A percentile compares a stretch with the other conserved stretches of the same genome.
Conservation (phyloP, 140 eudicot genomes). For the Anethum foeniculum region DNA sequence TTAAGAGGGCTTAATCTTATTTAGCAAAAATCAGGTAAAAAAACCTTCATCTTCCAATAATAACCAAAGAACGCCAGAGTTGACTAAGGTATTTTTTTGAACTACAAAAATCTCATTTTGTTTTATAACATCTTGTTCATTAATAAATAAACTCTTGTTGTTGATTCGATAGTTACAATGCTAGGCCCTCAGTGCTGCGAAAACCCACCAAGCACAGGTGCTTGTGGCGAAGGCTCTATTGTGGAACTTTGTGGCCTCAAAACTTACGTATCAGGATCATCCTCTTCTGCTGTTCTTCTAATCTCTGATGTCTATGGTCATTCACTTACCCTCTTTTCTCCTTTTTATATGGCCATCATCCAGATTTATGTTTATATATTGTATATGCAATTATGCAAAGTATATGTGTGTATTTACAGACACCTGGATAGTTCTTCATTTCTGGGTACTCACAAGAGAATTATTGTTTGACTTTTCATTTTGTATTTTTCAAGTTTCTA, state of each 20-base stretch:
- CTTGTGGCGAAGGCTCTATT: constrained; percentile 26
- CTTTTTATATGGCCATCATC: neutral
- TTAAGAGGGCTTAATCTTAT: too few relatives aligned
- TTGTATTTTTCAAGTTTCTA: neutral
- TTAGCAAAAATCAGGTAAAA: too few relatives aligned
- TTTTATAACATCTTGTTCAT: too few relatives aligned
- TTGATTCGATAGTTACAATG: constrained; percentile 7
- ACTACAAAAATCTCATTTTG: neutral
- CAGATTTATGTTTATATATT: neutral
- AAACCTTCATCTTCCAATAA: too few relatives aligned
- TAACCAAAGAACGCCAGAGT: neutral
- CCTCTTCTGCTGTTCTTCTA: constrained; percentile 25
- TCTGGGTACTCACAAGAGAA: neutral
- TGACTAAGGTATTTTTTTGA: neutral
- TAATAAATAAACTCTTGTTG: neutral
- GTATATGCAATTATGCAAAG: too few relatives aligned
- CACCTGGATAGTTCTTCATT: neutral
- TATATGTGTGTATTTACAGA: neutral
- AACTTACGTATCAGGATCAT: constrained; percentile 30
- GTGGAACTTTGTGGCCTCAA: constrained; percentile 32
- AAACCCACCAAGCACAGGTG: constrained; percentile 33
- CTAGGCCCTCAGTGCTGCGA: constrained; percentile 35
- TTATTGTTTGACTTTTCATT: neutral
- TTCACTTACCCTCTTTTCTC: neutral
- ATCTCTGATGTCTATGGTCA: constrained; percentile 33